Evolutionary conservation across 148 eudicot genomes (phyloP), one percentile per base, ranked within the genome.

Genomic region (Diospyros lotus): DNA sequence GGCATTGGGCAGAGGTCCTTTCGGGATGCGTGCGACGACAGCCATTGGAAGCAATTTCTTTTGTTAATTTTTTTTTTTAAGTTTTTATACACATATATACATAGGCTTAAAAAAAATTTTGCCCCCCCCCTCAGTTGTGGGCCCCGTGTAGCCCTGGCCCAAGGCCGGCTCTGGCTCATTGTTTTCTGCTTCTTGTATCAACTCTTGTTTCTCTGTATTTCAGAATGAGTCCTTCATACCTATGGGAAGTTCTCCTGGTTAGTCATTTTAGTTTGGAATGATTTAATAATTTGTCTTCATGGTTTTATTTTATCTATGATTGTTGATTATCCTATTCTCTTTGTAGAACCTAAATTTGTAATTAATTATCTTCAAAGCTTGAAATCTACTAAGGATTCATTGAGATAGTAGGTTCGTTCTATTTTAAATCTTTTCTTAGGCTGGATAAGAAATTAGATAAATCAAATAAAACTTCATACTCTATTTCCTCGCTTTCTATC

Each of bases 361-460:
- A 83, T 93, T 80, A 88, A 73, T 77, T 89, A 87, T 81, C 90
- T 89, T 68, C 97, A 88, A 79, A 82, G 82, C 76, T 77, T 96
- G 74, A 91, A 84, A 79, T 87, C 94, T 40, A 91, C 99, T 18
- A 98, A 96, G 77, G 97, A 93, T 83, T 89, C 93, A 7, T 69
- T 96, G 68, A 84, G 87, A 80, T 98, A 96, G 84, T 97, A 93
- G 94, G 99, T 91, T 72, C 54, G 64, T n/a, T 67, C 62, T 58
- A 4, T 61, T 28, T 56, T 71, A 3, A 58, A 28, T 56, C 63
- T n/a, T 61, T 66, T 73, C 39, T 64, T 28, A 51, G 45, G 72
- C 18, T 43, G 58, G 14, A 10, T 43, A 11, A n/a, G 46, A 5
- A 68, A 51, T 14, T 43, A 53, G 14, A 5, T 50, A 58, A 13